Base-by-base conservation (phyloP, 352 stramenopile genomes). In the Globisporangium abappressorium region DNA sequence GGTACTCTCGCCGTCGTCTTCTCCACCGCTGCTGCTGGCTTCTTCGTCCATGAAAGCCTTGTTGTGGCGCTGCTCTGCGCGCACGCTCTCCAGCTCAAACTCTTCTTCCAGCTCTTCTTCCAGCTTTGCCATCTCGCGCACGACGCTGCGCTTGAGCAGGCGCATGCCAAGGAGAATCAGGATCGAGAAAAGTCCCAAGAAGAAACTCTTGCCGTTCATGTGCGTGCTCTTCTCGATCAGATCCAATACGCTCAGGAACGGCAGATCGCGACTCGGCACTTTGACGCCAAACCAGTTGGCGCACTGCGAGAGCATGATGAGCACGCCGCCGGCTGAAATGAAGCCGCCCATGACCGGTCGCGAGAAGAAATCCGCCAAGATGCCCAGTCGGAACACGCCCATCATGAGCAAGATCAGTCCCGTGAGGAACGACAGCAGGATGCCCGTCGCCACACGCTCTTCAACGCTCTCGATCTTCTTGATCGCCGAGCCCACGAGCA, bases 321-420 rank as follows among this genome's bases (percentile, higher is more conserved):
- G 87, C 63, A 98, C 80, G 28, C 91, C 89, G 2, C 88, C 90
- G 28, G 79, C 92, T 20, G 85, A 94, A 51, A 95, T 95, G 72
- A 98, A 98, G 53, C 92, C 92, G 18, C 86, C 91, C 71, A 97
- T 87, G 62, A 98, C 91, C 7, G 93, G 89, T 46, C 95, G 81
- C 8, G 85, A 93, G 66, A 97, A 86, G 67, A 98, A 97, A 47
- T 92, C 89, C 28, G 88, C 89, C 46, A 98, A 73, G 59, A 96
- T 87, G 24, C 91, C 87, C 36, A 96, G 80, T 2, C 78, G 77
- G 24, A 94, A 80, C n/a, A 97, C 41, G 63, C 91, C 86, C 79
- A 97, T 89, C 24, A 81, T 57, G 26, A 97, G 71, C 56, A 96
- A 79, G 65, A 91, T 76, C 28, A 90, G 26, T 2, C 90, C 90